These are phyloP conservation scores for Leersia perrieri DNA, from an alignment of 176 grass and related monocot species.

Conservation along the genomic window DNA sequence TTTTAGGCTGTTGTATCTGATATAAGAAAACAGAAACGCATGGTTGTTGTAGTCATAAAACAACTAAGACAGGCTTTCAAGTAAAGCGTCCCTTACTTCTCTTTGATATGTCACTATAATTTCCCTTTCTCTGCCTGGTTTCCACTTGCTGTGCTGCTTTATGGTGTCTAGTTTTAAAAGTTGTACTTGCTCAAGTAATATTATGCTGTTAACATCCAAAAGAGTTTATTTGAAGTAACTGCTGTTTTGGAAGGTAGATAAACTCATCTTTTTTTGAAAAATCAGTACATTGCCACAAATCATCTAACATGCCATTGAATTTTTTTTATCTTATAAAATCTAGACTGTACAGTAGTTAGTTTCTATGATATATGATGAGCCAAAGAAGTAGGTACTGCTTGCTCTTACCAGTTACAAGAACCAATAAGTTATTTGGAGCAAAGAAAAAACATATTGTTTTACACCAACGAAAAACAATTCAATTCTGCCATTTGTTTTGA, in stretches of 20 bases:
- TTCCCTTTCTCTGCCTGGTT: neutral
- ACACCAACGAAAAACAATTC: neutral
- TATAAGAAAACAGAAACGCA: too few relatives aligned
- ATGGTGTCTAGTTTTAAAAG: neutral
- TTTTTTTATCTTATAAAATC: neutral
- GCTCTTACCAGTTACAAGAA: conserved; percentile 12
- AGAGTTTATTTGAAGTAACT: conserved; percentile 4
- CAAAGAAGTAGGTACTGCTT: conserved; percentile 17
- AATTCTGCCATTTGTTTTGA: conserved; percentile 11
- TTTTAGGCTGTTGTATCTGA: too few relatives aligned
- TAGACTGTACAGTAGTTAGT: neutral
- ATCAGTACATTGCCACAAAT: neutral
- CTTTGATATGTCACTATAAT: neutral
- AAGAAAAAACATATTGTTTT: neutral
- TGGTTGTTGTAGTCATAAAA: too few relatives aligned
- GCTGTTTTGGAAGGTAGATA: neutral
- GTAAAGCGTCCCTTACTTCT: neutral
- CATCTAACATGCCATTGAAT: neutral
- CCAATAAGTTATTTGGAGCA: neutral
- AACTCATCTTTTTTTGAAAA: neutral
- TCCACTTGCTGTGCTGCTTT: neutral
- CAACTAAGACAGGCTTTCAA: neutral
- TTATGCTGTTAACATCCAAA: neutral
- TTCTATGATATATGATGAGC: neutral
- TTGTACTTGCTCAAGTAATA: neutral